phyloP scores from a whole-genome alignment of 2,329 filamentous ascomycete genomes.

The Cordyceps javanica region DNA sequence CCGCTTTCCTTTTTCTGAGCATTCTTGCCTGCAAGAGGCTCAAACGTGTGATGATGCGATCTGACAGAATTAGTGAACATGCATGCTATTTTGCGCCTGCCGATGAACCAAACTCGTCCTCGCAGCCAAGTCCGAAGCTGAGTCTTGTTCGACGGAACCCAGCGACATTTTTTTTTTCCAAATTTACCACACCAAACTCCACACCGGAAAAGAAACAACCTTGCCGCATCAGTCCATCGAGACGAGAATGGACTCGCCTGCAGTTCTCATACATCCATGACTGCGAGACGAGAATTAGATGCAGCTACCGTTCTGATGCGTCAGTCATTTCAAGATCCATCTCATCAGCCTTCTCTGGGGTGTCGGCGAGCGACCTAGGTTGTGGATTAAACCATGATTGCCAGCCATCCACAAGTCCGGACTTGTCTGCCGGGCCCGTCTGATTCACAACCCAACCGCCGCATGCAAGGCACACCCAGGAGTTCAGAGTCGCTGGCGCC shows the following conservation, averaged over 20 bases:
- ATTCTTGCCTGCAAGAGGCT: background rate
- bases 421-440: constrained; percentile 10
- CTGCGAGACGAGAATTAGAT: too few species aligned
- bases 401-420: constrained; percentile 17
- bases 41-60: background rate
- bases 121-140: background rate
- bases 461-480: constrained; percentile 31
- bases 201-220: too few species aligned
- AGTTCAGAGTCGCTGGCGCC: constrained; percentile 4
- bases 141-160: too few species aligned
- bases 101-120: too few species aligned
- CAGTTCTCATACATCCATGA: too few species aligned
- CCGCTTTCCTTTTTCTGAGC: background rate
- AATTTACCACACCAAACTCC: too few species aligned
- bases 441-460: constrained; percentile 25
- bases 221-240: too few species aligned
- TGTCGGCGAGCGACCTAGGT: background rate
- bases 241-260: too few species aligned
- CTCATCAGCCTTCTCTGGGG: background rate
- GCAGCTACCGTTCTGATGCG: too few species aligned
- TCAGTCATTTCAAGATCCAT: background rate
- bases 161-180: too few species aligned
- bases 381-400: constrained; percentile 13
- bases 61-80: background rate
- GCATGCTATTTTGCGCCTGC: background rate